Evolutionary conservation across 2,329 filamentous ascomycete genomes (phyloP).

Genomic region (Fulvia fulva): DNA sequence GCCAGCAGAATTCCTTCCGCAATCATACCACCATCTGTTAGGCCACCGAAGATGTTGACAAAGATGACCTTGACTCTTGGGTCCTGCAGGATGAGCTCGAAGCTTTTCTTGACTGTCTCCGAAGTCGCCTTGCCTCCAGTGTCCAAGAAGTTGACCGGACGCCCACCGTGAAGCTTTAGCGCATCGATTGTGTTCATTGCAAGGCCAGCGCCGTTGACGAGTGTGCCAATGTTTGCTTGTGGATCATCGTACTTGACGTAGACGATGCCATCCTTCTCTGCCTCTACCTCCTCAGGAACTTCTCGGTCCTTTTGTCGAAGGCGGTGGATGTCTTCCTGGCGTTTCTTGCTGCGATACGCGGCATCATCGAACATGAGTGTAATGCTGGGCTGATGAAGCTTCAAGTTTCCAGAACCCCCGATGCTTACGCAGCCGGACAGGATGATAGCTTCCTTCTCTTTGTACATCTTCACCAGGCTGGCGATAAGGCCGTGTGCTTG

Average conservation of each 20-base stretch:
- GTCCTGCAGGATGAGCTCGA: conserved; percentile 69
- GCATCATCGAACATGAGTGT: conserved; percentile 68
- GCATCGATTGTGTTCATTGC: conserved; percentile 90
- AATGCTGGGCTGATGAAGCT: conserved; percentile 51
- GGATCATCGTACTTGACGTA: conserved; percentile 62
- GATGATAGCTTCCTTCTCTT: conserved; percentile 61
- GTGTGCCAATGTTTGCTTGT: conserved; percentile 66
- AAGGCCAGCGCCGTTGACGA: conserved; percentile 84
- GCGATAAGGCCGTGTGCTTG: conserved; percentile 47
- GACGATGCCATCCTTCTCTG: conserved; percentile 69
- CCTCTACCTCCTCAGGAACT: conserved; percentile 56
- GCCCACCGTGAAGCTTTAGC: conserved; percentile 62
- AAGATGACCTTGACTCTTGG: conserved; percentile 67
- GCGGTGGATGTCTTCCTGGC: conserved; percentile 58
- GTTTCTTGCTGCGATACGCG: conserved; percentile 58
- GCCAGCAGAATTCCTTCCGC: conserved; percentile 69
- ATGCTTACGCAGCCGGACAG: conserved; percentile 51
- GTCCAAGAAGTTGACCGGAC: conserved; percentile 80
- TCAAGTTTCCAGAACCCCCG: conserved; percentile 31
- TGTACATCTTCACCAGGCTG: conserved; percentile 57
- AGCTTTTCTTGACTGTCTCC: conserved; percentile 73
- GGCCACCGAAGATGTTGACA: conserved; percentile 67
- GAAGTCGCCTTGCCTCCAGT: conserved; percentile 84
- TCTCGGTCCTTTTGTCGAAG: conserved; percentile 52
- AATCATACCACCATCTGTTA: conserved; percentile 78